Conservation (phyloP, 148 eudicot species). For the Persicaria maculosa region DNA sequence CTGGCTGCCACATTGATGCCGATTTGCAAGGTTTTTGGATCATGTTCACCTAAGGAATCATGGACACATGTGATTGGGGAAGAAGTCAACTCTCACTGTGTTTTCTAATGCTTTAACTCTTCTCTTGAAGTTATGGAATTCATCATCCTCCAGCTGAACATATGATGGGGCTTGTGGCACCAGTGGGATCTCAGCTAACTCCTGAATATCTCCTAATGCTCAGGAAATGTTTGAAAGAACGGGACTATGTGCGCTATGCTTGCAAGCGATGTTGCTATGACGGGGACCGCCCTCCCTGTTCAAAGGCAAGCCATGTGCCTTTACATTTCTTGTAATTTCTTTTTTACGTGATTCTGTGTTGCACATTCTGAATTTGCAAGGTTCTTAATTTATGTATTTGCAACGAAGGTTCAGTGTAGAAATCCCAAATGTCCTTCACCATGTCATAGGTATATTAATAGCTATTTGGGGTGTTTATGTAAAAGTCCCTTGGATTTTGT, state of each 20-base stretch:
- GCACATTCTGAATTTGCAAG: slow-evolving; percentile 12
- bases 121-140: slow-evolving; percentile 79
- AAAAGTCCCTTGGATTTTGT: no score
- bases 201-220: slow-evolving; percentile 79
- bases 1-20: slow-evolving; percentile 96
- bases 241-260: slow-evolving; percentile 98
- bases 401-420: slow-evolving; percentile 79
- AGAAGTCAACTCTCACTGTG: slow-evolving; percentile 62
- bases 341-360: background rate
- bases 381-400: slow-evolving; percentile 56
- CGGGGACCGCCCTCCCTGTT: slow-evolving; percentile 89
- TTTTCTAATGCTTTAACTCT: slow-evolving; percentile 93
- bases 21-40: slow-evolving; percentile 91
- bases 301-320: slow-evolving; percentile 47
- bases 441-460: slow-evolving; percentile 70
- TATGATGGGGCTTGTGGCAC: slow-evolving; percentile 48
- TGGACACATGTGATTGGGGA: slow-evolving; percentile 68
- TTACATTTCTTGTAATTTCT: background rate
- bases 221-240: slow-evolving; percentile 23
- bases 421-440: slow-evolving; percentile 98
- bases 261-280: slow-evolving; percentile 95
- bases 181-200: slow-evolving; percentile 63
- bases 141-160: slow-evolving; percentile 69
- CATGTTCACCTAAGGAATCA: slow-evolving; percentile 59
- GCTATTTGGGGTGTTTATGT: background rate